Evolutionary conservation across 345 rosid species (phyloP), one percentile per base, ranked within the genome.

Genomic region (Dovyalis caffra): DNA sequence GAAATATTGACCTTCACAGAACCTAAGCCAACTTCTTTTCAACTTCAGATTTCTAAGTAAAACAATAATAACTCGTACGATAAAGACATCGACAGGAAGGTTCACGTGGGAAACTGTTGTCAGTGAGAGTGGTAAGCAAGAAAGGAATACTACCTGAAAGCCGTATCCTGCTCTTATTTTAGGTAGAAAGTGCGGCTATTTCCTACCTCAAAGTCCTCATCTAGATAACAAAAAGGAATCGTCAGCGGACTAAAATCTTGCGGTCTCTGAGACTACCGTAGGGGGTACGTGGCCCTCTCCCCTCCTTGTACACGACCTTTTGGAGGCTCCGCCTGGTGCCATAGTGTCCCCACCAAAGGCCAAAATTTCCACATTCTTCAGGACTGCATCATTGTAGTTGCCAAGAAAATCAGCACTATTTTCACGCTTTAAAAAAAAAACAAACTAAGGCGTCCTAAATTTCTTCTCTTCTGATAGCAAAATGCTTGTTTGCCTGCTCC

Each of bases 161-260:
- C 4, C 49, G 56, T 20, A 25, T 2, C 10, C 34, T 32, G 53
- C 47, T 6, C 18, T 1, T 21, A 68, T 35, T 16, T 45, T 45
- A 8, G 38, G 61, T 20, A 49, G 18, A 69, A 29, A 68, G 72
- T 68, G 45, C 58, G 33, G 51, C 38, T 4, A n/a, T n/a, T n/a
- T n/a, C n/a, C n/a, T n/a, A n/a, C n/a, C n/a, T n/a, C n/a, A n/a
- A n/a, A n/a, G n/a, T n/a, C n/a, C n/a, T n/a, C n/a, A n/a, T n/a
- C n/a, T n/a, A n/a, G n/a, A n/a, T n/a, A n/a, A n/a, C n/a, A 68
- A 15, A 25, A 67, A 43, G 57, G 58, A 68, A 68, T 68, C 72
- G 4, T 16, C 60, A 34, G n/a, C n/a, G n/a, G 72, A 16, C 58
- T 61, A 61, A 28, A 61, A 25, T 28, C 20, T 61, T 28, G 64